Evolutionary conservation across 805 yeast species (phyloP).

Genomic region (Zygoascus ofunaensis): DNA sequence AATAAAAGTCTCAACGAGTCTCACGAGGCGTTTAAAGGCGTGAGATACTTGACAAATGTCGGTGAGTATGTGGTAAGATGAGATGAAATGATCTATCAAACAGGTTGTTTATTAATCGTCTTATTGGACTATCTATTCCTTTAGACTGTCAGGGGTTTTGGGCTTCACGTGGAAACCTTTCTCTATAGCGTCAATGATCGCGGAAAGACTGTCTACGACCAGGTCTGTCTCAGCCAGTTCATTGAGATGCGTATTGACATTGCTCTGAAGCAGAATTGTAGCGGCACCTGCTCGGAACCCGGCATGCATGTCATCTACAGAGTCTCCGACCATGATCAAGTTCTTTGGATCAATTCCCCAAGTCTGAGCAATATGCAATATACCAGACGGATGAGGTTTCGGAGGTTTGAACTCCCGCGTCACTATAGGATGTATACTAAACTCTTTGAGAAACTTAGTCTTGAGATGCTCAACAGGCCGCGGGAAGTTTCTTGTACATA

Average conservation of each 20-base stretch:
- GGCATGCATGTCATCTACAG: constrained; percentile 57
- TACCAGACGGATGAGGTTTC: constrained; percentile 58
- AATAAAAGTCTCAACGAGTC: constrained; percentile 49
- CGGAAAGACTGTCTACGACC: constrained; percentile 30
- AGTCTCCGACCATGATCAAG: constrained; percentile 65
- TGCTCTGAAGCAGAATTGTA: constrained; percentile 45
- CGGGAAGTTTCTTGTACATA: constrained; percentile 53
- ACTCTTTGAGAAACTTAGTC: constrained; percentile 34
- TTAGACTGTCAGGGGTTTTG: not conserved
- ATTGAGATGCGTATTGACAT: constrained; percentile 40
- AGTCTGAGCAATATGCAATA: constrained; percentile 42
- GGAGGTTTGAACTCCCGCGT: constrained; percentile 61
- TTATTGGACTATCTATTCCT: too few relatives aligned
- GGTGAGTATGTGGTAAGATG: constrained; percentile 44
- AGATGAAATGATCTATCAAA: not conserved
- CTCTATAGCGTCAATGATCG: constrained; percentile 31
- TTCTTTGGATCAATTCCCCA: constrained; percentile 40
- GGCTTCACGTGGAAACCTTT: constrained; percentile 27
- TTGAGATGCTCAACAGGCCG: constrained; percentile 48
- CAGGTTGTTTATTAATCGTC: not conserved
- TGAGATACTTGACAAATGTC: constrained; percentile 62
- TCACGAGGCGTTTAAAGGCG: constrained; percentile 83
- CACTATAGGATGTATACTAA: constrained; percentile 40
- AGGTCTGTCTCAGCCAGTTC: constrained; percentile 31
- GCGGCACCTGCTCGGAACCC: constrained; percentile 56